Evolutionary conservation across 768 basidiomycete species (phyloP).

Genomic region (Termitomyces sp.): DNA sequence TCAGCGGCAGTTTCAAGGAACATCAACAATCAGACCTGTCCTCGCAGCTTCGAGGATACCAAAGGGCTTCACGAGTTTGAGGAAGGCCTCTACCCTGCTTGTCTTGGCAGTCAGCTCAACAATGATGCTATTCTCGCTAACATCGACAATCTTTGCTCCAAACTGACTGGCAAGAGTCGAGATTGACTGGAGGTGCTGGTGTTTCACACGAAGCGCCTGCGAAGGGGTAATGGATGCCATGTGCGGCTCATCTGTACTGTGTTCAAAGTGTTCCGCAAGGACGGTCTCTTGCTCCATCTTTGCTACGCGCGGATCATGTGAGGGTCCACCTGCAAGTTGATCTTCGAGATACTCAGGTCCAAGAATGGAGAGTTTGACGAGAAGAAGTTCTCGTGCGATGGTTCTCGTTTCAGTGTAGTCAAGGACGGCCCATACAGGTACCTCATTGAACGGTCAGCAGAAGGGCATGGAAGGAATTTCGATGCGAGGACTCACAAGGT

Average conservation of each 20-base stretch:
- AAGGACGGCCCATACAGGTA: slow-evolving; percentile 98
- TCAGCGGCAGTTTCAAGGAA: neutral
- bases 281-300: slow-evolving; percentile 68
- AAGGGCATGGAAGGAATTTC: neutral
- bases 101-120: slow-evolving; percentile 95
- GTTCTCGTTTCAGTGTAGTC: slow-evolving; percentile 93
- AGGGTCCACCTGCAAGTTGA: slow-evolving; percentile 80
- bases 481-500: slow-evolving; percentile 60
- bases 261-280: slow-evolving; percentile 78
- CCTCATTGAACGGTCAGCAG: slow-evolving; percentile 39
- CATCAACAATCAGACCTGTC: slow-evolving; percentile 51
- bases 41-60: slow-evolving; percentile 94
- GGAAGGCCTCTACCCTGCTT: slow-evolving; percentile 84
- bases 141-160: slow-evolving; percentile 88
- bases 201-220: slow-evolving; percentile 84
- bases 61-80: slow-evolving; percentile 87
- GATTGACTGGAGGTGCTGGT: slow-evolving; percentile 86
- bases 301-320: slow-evolving; percentile 61
- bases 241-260: slow-evolving; percentile 32
- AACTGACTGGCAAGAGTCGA: slow-evolving; percentile 82
- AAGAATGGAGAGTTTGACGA: slow-evolving; percentile 95
- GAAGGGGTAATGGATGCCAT: slow-evolving; percentile 57
- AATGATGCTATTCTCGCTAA: slow-evolving; percentile 91
- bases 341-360: slow-evolving; percentile 96
- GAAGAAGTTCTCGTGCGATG: slow-evolving; percentile 89